Percentiles rank a stretch among this genome's conserved stretches.
Conservation (phyloP, 805 yeast genomes). For the Candida vaughaniae region DNA sequence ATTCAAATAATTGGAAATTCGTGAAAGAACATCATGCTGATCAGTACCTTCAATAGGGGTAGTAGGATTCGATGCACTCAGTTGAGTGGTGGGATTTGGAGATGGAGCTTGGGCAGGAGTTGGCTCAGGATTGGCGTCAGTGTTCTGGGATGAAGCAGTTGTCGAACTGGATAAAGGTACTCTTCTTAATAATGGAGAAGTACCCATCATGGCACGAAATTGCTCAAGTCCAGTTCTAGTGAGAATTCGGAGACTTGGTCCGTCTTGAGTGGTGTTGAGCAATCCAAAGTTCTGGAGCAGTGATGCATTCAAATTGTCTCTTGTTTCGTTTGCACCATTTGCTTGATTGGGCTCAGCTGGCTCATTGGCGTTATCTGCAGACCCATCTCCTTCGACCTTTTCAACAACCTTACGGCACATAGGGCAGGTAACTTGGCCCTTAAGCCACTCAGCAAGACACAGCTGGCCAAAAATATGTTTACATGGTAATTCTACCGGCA, state of each 20-base stretch:
- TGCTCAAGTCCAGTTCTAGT: slow-evolving; percentile 12
- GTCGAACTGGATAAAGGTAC: neutral
- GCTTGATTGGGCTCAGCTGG: too few relatives aligned
- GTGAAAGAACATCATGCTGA: too few relatives aligned
- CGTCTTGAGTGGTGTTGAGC: slow-evolving; percentile 1
- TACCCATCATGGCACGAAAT: neutral
- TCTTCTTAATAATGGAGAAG: neutral
- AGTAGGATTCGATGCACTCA: too few relatives aligned
- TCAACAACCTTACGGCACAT: slow-evolving; percentile 61
- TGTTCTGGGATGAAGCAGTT: too few relatives aligned
- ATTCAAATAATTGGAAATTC: slow-evolving; percentile 9
- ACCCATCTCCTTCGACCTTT: neutral
- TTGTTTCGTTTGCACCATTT: too few relatives aligned
- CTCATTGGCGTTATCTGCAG: too few relatives aligned
- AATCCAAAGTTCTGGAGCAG: too few relatives aligned
- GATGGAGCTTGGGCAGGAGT: too few relatives aligned
- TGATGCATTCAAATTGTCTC: too few relatives aligned
- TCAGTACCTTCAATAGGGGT: too few relatives aligned
- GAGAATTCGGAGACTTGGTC: slow-evolving; percentile 8
- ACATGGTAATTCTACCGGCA: slow-evolving; percentile 77
- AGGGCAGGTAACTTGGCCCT: slow-evolving; percentile 75
- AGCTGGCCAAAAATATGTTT: slow-evolving; percentile 81
- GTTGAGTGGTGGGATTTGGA: too few relatives aligned
- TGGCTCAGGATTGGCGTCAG: too few relatives aligned
- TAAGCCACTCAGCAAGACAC: slow-evolving; percentile 86